These are phyloP conservation scores for Flaveria ramosissima DNA, from an alignment of 129 eudicot species.

Conservation along the genomic window DNA sequence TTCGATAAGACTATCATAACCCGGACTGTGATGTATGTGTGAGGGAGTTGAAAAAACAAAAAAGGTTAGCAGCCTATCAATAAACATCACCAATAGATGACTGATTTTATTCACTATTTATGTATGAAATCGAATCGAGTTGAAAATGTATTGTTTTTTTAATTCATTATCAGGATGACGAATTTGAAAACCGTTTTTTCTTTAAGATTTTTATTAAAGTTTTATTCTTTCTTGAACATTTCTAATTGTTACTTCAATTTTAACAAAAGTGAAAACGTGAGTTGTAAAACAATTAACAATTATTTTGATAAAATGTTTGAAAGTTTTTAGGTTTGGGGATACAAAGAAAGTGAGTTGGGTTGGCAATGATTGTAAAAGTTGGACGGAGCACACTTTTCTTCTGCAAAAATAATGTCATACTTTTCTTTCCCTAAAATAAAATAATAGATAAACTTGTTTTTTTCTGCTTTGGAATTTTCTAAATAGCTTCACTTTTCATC, in stretches of 20 bases:
- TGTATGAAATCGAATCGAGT: background rate
- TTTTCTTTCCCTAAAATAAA: background rate
- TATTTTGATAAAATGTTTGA: too few relatives aligned
- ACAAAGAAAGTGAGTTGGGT: slow-evolving; percentile 18
- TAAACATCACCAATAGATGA: background rate
- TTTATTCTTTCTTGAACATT: background rate
- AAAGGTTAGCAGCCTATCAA: background rate
- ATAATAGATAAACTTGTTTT: background rate
- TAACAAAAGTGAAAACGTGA: too few relatives aligned
- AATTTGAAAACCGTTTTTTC: too few relatives aligned
- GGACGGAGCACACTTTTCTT: background rate
- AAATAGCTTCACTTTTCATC: background rate
- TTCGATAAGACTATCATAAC: too few relatives aligned
- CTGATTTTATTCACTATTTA: background rate
- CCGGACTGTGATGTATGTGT: too few relatives aligned
- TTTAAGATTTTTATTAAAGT: too few relatives aligned
- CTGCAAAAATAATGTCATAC: background rate
- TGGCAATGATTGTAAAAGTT: slow-evolving; percentile 22
- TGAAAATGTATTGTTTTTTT: too few relatives aligned
- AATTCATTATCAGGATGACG: too few relatives aligned
- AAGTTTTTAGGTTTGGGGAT: too few relatives aligned
- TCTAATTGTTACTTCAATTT: background rate
- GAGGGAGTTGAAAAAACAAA: too few relatives aligned
- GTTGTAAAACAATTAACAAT: too few relatives aligned
- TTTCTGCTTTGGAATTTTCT: background rate